phyloP scores from a whole-genome alignment of 495 filamentous ascomycete species.

The Coniosporium apollinis region DNA sequence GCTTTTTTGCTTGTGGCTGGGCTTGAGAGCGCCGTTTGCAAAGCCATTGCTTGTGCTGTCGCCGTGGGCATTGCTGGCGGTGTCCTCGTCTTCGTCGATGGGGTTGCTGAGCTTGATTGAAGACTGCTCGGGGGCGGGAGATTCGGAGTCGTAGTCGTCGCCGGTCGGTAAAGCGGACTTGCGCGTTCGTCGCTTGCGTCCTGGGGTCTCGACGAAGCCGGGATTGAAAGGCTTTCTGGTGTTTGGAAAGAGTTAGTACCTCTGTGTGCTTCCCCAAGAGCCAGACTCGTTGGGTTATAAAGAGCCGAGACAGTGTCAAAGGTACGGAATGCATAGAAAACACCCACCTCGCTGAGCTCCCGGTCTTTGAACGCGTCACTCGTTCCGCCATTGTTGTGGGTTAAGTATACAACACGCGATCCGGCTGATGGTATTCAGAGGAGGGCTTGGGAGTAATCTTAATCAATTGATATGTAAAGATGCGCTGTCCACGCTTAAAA shows the following conservation, averaged over 20 bases:
- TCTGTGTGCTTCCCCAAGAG: neutral
- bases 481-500: too few relatives aligned
- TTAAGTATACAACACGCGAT: neutral
- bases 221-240: constrained; percentile 22
- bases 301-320: neutral
- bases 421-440: neutral
- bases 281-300: neutral
- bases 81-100: constrained; percentile 3
- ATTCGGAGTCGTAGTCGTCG: constrained; percentile 10
- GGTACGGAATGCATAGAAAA: too few relatives aligned
- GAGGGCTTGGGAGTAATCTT: neutral
- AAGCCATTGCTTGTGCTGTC: constrained; percentile 8
- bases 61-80: neutral
- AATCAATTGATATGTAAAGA: constrained; percentile 1
- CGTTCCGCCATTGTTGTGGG: too few relatives aligned
- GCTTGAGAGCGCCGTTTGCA: constrained; percentile 11
- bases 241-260: neutral
- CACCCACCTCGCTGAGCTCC: constrained; percentile 27
- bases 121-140: constrained; percentile 6
- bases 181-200: constrained; percentile 16
- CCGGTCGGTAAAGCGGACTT: constrained; percentile 13
- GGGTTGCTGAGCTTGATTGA: neutral
- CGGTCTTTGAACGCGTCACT: constrained; percentile 24
- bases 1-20: neutral
- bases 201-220: constrained; percentile 29